Percentiles rank a stretch among this genome's conserved stretches.
phyloP scores from a whole-genome alignment of 768 basidiomycete species.

The Kwoniella botswanensis region DNA sequence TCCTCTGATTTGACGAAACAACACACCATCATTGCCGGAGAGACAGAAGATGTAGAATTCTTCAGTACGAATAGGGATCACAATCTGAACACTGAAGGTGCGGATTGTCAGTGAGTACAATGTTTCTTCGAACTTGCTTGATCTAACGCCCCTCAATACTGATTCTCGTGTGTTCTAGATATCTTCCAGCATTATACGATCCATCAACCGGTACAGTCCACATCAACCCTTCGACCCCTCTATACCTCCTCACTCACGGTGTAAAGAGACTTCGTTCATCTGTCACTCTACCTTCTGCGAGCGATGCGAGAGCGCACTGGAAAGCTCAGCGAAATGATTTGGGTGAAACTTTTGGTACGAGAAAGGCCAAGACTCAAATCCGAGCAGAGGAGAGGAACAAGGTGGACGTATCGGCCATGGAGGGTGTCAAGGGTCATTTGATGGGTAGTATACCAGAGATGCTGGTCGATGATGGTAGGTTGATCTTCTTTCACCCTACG shows the following conservation, averaged over 20 bases:
- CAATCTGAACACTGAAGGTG: conserved; percentile 57
- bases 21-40: conserved; percentile 70
- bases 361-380: conserved; percentile 87
- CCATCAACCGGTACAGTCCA: conserved; percentile 73
- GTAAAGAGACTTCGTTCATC: conserved; percentile 71
- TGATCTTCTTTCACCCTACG: neutral
- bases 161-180: conserved; percentile 61
- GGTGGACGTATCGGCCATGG: conserved; percentile 86
- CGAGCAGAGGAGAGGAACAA: conserved; percentile 84
- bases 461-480: conserved; percentile 73
- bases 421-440: conserved; percentile 77
- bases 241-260: conserved; percentile 70
- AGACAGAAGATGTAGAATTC: conserved; percentile 83
- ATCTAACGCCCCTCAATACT: neutral
- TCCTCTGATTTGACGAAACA: conserved; percentile 42
- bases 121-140: neutral
- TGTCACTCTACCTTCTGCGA: conserved; percentile 2
- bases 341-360: conserved; percentile 91
- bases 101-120: conserved; percentile 69
- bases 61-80: conserved; percentile 67
- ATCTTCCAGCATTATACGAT: conserved; percentile 82
- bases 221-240: conserved; percentile 66
- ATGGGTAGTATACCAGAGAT: conserved; percentile 81
- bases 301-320: conserved; percentile 58
- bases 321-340: conserved; percentile 74